Evolutionary conservation across 352 stramenopile genomes (phyloP).

Genomic region (Globisporangium solare): DNA sequence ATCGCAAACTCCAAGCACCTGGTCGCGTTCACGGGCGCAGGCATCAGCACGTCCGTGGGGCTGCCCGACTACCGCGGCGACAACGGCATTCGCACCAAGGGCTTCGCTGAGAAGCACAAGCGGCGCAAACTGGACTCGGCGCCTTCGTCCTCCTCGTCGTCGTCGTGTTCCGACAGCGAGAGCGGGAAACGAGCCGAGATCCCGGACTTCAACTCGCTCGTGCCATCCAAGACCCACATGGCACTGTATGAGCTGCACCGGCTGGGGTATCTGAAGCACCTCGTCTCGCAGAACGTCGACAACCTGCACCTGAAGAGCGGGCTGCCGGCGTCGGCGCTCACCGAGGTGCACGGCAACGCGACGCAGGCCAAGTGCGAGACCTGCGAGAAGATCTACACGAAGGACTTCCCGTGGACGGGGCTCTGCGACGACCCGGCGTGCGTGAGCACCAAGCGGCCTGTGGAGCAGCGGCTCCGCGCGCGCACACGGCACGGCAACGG

Average conservation of each 20-base stretch:
- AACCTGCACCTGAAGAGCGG: slow-evolving; percentile 84
- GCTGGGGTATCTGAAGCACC: slow-evolving; percentile 64
- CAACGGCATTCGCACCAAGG: slow-evolving; percentile 69
- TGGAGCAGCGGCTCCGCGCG: slow-evolving; percentile 56
- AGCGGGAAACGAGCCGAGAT: slow-evolving; percentile 19
- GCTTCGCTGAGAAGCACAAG: slow-evolving; percentile 29
- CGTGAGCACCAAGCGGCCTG: slow-evolving; percentile 55
- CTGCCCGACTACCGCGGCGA: slow-evolving; percentile 82
- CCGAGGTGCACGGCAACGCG: slow-evolving; percentile 80
- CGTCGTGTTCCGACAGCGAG: slow-evolving; percentile 12
- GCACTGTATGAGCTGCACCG: slow-evolving; percentile 71
- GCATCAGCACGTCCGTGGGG: slow-evolving; percentile 74
- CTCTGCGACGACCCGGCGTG: slow-evolving; percentile 62
- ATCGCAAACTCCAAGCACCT: slow-evolving; percentile 61
- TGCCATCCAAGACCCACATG: slow-evolving; percentile 81
- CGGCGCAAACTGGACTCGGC: slow-evolving; percentile 9
- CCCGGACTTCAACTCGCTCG: slow-evolving; percentile 60
- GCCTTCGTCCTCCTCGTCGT: background rate
- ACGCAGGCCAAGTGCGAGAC: slow-evolving; percentile 82
- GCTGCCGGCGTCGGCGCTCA: slow-evolving; percentile 42
- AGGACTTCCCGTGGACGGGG: slow-evolving; percentile 61
- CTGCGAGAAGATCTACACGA: slow-evolving; percentile 80
- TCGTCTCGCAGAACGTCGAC: slow-evolving; percentile 84
- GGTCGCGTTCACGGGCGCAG: slow-evolving; percentile 77
- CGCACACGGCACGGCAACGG: slow-evolving; percentile 76